These are phyloP conservation scores for Suhomyces taliae DNA, from an alignment of 1,139 yeast genomes.

Conservation along the genomic window DNA sequence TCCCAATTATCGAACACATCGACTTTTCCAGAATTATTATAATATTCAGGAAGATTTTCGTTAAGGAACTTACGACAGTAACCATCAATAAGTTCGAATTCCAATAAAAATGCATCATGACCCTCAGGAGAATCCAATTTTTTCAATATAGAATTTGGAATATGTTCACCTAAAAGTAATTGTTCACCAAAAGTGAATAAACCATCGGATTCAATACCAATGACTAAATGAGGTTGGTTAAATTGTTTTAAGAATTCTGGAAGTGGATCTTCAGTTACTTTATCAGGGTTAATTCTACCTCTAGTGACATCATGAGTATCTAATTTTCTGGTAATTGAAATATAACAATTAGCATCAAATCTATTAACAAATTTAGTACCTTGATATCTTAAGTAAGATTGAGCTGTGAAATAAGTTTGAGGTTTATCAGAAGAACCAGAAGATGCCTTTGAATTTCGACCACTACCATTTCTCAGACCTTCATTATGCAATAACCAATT, in stretches of 20 bases:
- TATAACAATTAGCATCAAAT: slow-evolving; percentile 95
- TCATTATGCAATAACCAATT: slow-evolving; percentile 48
- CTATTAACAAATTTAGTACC: slow-evolving; percentile 86
- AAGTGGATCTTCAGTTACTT: slow-evolving; percentile 37
- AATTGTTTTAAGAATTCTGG: slow-evolving; percentile 51
- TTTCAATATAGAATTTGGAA: slow-evolving; percentile 68
- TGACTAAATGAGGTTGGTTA: slow-evolving; percentile 72
- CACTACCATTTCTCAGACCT: slow-evolving; percentile 29
- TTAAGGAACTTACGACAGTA: slow-evolving; percentile 67
- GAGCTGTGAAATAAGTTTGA: slow-evolving; percentile 92
- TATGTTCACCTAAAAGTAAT: slow-evolving; percentile 70
- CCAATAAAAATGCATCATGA: slow-evolving; percentile 92
- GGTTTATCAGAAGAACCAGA: slow-evolving; percentile 37
- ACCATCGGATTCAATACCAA: slow-evolving; percentile 92
- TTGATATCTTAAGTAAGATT: slow-evolving; percentile 88
- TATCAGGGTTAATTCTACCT: slow-evolving; percentile 49
- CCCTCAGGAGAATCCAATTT: slow-evolving; percentile 93
- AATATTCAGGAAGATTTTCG: slow-evolving; percentile 55
- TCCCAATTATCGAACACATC: slow-evolving; percentile 57
- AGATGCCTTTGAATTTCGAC: neutral
- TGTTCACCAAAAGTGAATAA: slow-evolving; percentile 91
- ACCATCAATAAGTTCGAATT: slow-evolving; percentile 77
- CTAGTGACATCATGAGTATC: slow-evolving; percentile 95
- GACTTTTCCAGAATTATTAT: slow-evolving; percentile 46
- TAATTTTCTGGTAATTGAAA: slow-evolving; percentile 85